Conservation (phyloP, 768 basidiomycete genomes). For the Mycena epipterygia region DNA sequence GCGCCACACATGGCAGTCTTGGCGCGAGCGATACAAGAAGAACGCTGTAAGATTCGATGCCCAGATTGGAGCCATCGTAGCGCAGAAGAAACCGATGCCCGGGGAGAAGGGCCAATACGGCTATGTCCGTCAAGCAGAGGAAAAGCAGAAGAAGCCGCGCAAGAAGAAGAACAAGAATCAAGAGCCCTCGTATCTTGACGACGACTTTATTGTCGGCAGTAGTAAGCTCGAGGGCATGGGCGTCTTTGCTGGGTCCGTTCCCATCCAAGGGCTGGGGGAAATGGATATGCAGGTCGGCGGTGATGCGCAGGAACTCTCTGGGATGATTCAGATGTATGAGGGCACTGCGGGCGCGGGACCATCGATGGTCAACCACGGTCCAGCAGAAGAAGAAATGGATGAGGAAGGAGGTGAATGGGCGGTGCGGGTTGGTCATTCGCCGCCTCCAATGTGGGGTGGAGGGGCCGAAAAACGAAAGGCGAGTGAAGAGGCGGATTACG, state of each 20-base stretch:
- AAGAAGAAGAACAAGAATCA: conserved; percentile 59
- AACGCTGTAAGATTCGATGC: conserved; percentile 76
- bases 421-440: conserved; percentile 70
- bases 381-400: conserved; percentile 77
- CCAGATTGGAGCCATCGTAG: conserved; percentile 75
- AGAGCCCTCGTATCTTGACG: conserved; percentile 40
- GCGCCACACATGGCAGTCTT: conserved; percentile 91
- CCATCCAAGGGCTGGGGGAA: conserved; percentile 31
- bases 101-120: conserved; percentile 89
- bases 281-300: conserved; percentile 23
- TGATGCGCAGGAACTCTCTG: conserved; percentile 29
- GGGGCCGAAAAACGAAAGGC: conserved; percentile 64
- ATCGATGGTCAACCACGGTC: conserved; percentile 39
- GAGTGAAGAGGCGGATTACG: conserved; percentile 52
- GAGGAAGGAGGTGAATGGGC: conserved; percentile 78
- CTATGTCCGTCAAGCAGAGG: conserved; percentile 82
- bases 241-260: conserved; percentile 28
- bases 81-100: conserved; percentile 73
- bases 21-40: conserved; percentile 92
- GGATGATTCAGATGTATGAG: conserved; percentile 36
- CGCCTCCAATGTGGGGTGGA: conserved; percentile 75
- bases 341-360: conserved; percentile 33
- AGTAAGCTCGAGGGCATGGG: conserved; percentile 24
- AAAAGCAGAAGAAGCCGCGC: conserved; percentile 70
- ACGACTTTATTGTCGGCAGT: conserved; percentile 35